phyloP scores from a whole-genome alignment of 305 asterid species.

The Rubia occidens region DNA sequence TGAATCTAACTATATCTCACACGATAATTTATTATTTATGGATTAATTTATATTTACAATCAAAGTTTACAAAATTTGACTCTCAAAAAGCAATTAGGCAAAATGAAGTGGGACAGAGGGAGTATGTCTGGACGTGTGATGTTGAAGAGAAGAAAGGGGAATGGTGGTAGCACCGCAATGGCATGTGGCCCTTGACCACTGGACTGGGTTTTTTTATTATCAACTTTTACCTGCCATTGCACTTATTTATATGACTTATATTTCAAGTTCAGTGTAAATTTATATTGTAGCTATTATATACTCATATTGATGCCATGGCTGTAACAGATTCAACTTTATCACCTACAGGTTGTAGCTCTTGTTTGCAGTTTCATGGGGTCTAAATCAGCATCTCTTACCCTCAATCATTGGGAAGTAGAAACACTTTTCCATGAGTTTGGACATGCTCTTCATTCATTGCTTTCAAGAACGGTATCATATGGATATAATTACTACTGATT shows the following conservation, averaged over 20 bases:
- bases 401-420: slow-evolving; percentile 88
- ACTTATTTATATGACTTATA: neutral
- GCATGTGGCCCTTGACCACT: neutral
- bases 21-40: too few relatives aligned
- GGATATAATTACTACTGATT: slow-evolving; percentile 9
- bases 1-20: too few relatives aligned
- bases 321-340: slow-evolving; percentile 18
- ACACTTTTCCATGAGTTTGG: slow-evolving; percentile 98
- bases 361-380: slow-evolving; percentile 86
- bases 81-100: too few relatives aligned
- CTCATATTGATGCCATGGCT: slow-evolving; percentile 4
- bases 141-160: neutral
- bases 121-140: neutral
- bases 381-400: slow-evolving; percentile 45
- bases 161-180: neutral
- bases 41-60: too few relatives aligned
- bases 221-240: neutral
- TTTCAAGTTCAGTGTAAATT: neutral
- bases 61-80: too few relatives aligned
- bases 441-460: slow-evolving; percentile 97
- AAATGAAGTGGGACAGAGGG: too few relatives aligned
- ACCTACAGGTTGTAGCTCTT: slow-evolving; percentile 79
- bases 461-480: slow-evolving; percentile 78
- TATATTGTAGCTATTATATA: neutral
- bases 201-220: neutral